These are phyloP conservation scores for Xylogone sp. DNA, from an alignment of 2,329 filamentous ascomycete genomes.

Conservation along the genomic window DNA sequence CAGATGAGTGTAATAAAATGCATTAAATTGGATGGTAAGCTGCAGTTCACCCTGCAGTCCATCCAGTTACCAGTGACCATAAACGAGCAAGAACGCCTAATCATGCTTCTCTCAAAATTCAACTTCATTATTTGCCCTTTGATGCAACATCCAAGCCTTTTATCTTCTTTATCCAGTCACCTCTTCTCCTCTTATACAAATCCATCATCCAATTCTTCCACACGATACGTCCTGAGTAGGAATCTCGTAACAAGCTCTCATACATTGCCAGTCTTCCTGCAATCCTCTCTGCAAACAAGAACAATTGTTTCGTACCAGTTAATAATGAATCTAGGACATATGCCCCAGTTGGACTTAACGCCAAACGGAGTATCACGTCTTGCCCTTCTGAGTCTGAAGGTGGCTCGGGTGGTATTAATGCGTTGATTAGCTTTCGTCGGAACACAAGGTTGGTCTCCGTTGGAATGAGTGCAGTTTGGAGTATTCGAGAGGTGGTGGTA, in stretches of 20 bases:
- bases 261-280: conserved; percentile 58
- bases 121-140: neutral
- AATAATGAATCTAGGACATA: conserved; percentile 67
- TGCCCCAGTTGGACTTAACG: conserved; percentile 58
- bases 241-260: conserved; percentile 60
- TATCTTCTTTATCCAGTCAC: conserved; percentile 61
- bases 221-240: conserved; percentile 60
- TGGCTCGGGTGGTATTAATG: conserved; percentile 40
- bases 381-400: conserved; percentile 1
- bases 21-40: too few relatives aligned
- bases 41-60: too few relatives aligned
- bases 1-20: too few relatives aligned
- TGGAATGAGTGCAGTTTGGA: conserved; percentile 59
- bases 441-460: conserved; percentile 56
- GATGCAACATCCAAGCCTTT: conserved; percentile 41
- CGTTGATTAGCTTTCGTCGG: conserved; percentile 58
- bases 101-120: neutral
- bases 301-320: conserved; percentile 57
- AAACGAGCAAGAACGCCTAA: neutral
- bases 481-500: conserved; percentile 52
- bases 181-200: conserved; percentile 58
- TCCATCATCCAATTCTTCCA: conserved; percentile 76
- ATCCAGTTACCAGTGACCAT: too few relatives aligned
- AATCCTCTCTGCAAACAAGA: conserved; percentile 64
- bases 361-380: conserved; percentile 1